Percentiles rank a stretch among this genome's conserved stretches.
phyloP scores from a whole-genome alignment of 208 protist species.

The Naegleria fowleri region DNA sequence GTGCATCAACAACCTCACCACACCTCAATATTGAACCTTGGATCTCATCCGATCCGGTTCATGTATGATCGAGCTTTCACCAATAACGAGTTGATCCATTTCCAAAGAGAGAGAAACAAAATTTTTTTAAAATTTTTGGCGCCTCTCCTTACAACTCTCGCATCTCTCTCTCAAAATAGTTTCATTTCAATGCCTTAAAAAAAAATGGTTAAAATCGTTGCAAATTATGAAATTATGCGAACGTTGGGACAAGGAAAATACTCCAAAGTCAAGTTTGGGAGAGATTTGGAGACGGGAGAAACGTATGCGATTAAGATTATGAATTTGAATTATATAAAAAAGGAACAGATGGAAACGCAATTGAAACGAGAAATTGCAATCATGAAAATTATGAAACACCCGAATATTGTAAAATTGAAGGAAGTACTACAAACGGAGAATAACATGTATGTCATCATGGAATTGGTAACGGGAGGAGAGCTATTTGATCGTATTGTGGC shows the following conservation, averaged over 20 bases:
- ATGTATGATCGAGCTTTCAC: too few relatives aligned
- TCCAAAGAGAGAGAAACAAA: too few relatives aligned
- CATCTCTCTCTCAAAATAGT: too few relatives aligned
- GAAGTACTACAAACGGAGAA: constrained; percentile 54
- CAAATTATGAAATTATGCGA: not conserved
- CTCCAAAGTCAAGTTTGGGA: constrained; percentile 32
- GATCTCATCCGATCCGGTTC: too few relatives aligned
- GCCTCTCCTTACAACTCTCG: too few relatives aligned
- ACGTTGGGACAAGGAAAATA: not conserved
- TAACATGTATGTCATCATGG: constrained; percentile 42
- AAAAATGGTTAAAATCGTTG: not conserved
- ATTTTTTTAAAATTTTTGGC: too few relatives aligned
- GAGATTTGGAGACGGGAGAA: constrained; percentile 38
- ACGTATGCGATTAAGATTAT: constrained; percentile 68
- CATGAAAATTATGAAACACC: constrained; percentile 55
- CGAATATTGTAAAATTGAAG: constrained; percentile 55
- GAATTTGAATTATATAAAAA: constrained; percentile 65
- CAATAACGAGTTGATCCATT: too few relatives aligned
- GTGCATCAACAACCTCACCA: too few relatives aligned
- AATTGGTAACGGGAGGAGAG: constrained; percentile 65
- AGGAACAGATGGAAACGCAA: constrained; percentile 57
- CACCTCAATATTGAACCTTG: too few relatives aligned
- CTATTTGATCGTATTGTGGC: constrained; percentile 84
- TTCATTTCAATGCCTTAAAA: too few relatives aligned
- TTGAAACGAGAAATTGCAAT: constrained; percentile 67